Base-by-base conservation (phyloP, 2,329 filamentous ascomycete genomes). In the Aaosphaeria pasadenensis region DNA sequence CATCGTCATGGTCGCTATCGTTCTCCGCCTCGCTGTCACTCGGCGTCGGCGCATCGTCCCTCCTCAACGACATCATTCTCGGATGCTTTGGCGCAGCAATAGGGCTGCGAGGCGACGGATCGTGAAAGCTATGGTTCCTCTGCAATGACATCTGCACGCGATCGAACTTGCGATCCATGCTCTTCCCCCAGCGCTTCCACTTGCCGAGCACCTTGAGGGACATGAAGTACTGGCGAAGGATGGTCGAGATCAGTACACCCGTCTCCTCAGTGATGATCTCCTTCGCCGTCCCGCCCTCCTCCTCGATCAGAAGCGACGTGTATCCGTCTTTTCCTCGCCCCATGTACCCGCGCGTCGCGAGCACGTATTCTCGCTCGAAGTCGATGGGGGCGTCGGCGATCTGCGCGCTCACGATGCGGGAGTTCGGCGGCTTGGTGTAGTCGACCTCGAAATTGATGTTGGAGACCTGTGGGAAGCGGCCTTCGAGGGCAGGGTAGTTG, bases 151-250 rank as follows among this genome's bases (percentile, higher is more conserved):
- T 74, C 32, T 88, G 84, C 2, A 94, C 83, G 7, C 71, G 67
- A 28, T 74, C 71, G 85, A 89, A 95, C 64, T 89, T 85, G 1
- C 75, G 71, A 11, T 77, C 73, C 63, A 89, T 75, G 50, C 77
- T 78, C 1, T 79, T 74, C 11, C 85, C 81, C 75, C 88, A 88
- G 49, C 84, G 78, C 50, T 82, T 84, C 91, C 91, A 96, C 59
- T 83, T 83, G 13, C 89, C 88, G 29, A 95, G 73, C 1, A 91
- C 86, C 47, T 89, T 88, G 39, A 95, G 77, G 5, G 85, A 88
- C 80, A 95, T 87, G 71, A 96, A 96, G 70, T 95, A 96, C 66
- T 96, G 91, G 9, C 91, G 83, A 17, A 96, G 77, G 67, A 96
- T 85, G 63, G 88, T 89, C 43, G 87, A 91, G 59, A 96, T 89